These are phyloP conservation scores for Trichoderma asperelloides DNA, from an alignment of 495 filamentous ascomycete species.

Conservation along the genomic window DNA sequence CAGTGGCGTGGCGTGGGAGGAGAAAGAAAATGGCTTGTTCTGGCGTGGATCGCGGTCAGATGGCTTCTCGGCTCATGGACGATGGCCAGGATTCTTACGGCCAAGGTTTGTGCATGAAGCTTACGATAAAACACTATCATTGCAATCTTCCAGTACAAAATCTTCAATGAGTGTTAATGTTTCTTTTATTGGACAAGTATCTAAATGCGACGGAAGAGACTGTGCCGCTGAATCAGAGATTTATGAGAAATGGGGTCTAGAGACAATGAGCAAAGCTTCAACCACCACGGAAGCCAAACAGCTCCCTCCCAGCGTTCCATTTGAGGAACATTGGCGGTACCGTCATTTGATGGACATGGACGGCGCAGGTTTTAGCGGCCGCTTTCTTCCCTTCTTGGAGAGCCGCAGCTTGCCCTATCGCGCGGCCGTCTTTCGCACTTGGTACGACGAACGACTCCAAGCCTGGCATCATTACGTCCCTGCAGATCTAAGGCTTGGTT, in stretches of 20 bases:
- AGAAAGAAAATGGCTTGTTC: constrained; percentile 67
- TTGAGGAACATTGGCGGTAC: constrained; percentile 80
- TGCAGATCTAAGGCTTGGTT: constrained; percentile 66
- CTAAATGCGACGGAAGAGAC: constrained; percentile 4
- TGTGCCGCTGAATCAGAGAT: constrained; percentile 26
- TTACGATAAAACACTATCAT: constrained; percentile 58
- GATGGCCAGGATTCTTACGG: constrained; percentile 85
- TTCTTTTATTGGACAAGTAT: constrained; percentile 3
- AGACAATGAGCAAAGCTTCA: constrained; percentile 43
- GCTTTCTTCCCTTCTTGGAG: constrained; percentile 83
- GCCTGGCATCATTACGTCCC: constrained; percentile 94
- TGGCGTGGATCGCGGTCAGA: constrained; percentile 95
- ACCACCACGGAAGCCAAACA: constrained; percentile 66
- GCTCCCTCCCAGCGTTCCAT: constrained; percentile 84
- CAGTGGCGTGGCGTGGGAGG: constrained; percentile 61
- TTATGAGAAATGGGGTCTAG: constrained; percentile 31
- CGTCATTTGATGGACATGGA: constrained; percentile 90
- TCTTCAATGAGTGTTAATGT: not conserved
- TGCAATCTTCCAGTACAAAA: not conserved
- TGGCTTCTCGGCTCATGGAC: constrained; percentile 77
- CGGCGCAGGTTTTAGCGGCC: constrained; percentile 88
- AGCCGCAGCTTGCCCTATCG: constrained; percentile 81
- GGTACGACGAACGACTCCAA: constrained; percentile 87
- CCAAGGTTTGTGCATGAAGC: constrained; percentile 67
- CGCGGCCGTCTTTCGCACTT: constrained; percentile 83